Evolutionary conservation across 768 basidiomycete genomes (phyloP), one percentile per base, ranked within the genome.

Genomic region (Coprinopsis sp.): DNA sequence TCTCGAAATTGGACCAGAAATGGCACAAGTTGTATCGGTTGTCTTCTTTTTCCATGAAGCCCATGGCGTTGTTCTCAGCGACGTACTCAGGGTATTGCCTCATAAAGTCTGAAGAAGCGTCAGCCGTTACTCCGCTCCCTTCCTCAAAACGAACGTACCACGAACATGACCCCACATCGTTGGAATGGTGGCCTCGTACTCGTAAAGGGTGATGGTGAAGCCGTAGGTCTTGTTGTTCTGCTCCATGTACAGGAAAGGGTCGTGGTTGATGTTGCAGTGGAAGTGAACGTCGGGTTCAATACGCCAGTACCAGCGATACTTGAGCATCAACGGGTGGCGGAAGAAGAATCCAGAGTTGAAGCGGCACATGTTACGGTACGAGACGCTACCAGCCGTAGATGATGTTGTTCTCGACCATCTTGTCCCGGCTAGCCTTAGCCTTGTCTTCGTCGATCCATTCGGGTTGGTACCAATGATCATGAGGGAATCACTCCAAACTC

Each of bases 241-340:
- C 58, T 82, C 72, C 84, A 89, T 87, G 59, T 72, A 76, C 4
- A 78, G 46, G 73, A 91, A 89, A 0, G 88, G 88, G 57, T 81
- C 79, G 29, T 69, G 71, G 46, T 73, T 65, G 48, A 83, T 62
- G 55, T 89, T 80, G 62, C 87, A 89, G 66, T 78, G 84, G 68
- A 82, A 84, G 62, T 85, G 82, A 42, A 89, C 81, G 51, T 78
- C 75, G 2, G 87, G 86, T 50, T 88, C 85, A 36, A 90, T 77
- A 12, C 87, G 73, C 87, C 86, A 89, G 64, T 90, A 89, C 72
- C 81, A 90, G 45, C 81, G 73, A 61, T 81, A 87, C 37, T 78
- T 66, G 47, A 76, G 71, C 40, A 89, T 63, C 13, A 87, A 63
- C 3, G 78, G 75, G 56, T 90, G 87, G 33, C 71, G 64, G 73